Conservation (phyloP, 148 eudicot species). For the Drosera capensis region DNA sequence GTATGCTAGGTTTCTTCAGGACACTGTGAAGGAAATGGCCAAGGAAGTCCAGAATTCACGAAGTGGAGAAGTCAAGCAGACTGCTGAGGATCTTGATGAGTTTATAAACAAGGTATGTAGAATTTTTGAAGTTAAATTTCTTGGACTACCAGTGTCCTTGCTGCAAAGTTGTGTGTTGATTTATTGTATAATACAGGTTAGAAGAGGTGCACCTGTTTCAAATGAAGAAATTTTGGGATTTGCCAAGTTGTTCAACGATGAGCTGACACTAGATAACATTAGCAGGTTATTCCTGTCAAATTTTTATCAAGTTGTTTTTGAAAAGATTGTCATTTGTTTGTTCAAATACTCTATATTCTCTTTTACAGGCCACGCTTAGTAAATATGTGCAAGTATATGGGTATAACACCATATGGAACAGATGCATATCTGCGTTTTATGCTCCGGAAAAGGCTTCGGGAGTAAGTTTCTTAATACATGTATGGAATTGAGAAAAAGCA, state of each 20-base stretch:
- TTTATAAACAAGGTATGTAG: slow-evolving; percentile 45
- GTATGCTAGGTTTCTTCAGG: slow-evolving; percentile 84
- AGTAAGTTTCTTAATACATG: slow-evolving; percentile 21
- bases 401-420: slow-evolving; percentile 63
- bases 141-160: neutral
- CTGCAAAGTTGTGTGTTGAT: neutral
- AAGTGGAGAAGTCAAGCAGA: slow-evolving; percentile 60
- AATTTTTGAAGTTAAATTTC: neutral
- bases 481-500: neutral
- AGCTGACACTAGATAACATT: slow-evolving; percentile 75
- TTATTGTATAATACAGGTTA: slow-evolving; percentile 30
- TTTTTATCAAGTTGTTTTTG: neutral
- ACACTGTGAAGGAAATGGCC: slow-evolving; percentile 83
- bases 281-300: slow-evolving; percentile 42
- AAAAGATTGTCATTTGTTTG: neutral
- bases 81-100: slow-evolving; percentile 80
- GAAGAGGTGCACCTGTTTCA: slow-evolving; percentile 63
- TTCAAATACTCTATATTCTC: neutral
- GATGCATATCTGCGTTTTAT: slow-evolving; percentile 71
- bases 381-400: slow-evolving; percentile 94
- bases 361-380: slow-evolving; percentile 60
- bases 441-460: slow-evolving; percentile 65
- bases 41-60: slow-evolving; percentile 72
- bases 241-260: slow-evolving; percentile 85
- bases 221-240: slow-evolving; percentile 69